Evolutionary conservation across 2,329 filamentous ascomycete species (phyloP).

Genomic region (Talaromyces sp.): DNA sequence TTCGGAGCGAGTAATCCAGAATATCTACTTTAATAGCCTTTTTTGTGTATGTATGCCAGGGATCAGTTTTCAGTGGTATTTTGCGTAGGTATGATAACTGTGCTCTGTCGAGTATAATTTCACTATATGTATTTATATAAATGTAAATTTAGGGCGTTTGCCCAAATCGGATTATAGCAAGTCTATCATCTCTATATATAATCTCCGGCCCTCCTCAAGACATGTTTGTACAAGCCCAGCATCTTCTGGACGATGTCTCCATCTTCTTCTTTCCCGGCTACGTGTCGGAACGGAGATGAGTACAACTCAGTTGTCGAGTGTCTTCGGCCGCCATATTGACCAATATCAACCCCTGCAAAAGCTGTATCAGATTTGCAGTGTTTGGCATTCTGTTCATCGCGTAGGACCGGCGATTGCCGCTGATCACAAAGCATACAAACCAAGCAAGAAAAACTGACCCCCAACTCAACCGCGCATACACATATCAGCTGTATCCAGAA

Average conservation of each 20-base stretch:
- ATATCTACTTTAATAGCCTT: neutral
- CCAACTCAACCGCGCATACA: conserved; percentile 13
- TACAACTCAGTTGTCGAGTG: neutral
- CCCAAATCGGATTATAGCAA: neutral
- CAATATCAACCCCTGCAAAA: neutral
- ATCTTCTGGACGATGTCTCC: neutral
- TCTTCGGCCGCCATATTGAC: neutral
- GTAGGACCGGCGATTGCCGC: neutral
- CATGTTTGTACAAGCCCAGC: conserved; percentile 2
- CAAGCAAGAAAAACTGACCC: conserved; percentile 7
- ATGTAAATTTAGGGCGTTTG: neutral
- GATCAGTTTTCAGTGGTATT: neutral
- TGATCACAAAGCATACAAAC: conserved; percentile 11
- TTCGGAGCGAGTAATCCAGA: neutral
- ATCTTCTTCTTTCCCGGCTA: neutral
- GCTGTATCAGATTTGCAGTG: neutral
- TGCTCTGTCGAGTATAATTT: neutral
- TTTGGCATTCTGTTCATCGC: neutral
- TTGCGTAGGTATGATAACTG: neutral
- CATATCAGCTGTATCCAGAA: conserved; percentile 20
- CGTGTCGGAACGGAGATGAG: neutral
- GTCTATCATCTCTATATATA: neutral
- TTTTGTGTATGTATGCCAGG: neutral
- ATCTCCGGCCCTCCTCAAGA: neutral
- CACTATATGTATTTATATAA: neutral